Evolutionary conservation across 257 asterid species (phyloP).

Genomic region (Linderniella brevidens): DNA sequence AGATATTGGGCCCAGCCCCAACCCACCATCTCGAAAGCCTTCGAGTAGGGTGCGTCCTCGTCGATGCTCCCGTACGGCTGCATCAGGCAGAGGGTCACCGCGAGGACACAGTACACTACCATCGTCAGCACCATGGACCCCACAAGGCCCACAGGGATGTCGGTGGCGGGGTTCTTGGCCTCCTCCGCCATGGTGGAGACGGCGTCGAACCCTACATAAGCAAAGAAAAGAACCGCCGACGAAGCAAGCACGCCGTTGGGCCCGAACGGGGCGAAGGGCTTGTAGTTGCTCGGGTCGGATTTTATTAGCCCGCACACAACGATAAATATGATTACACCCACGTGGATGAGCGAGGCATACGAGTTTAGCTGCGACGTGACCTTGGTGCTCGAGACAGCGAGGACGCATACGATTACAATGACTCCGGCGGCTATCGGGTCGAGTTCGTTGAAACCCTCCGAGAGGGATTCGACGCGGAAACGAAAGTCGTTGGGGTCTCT

Average conservation of each 20-base stretch:
- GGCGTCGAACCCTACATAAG: slow-evolving; percentile 46
- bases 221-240: slow-evolving; percentile 39
- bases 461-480: slow-evolving; percentile 15
- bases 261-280: slow-evolving; percentile 22
- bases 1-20: slow-evolving; percentile 48
- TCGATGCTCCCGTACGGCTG: slow-evolving; percentile 22
- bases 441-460: slow-evolving; percentile 24
- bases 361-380: slow-evolving; percentile 46
- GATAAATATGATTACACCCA: slow-evolving; percentile 33
- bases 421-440: slow-evolving; percentile 36
- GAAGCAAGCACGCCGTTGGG: slow-evolving; percentile 34
- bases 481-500: slow-evolving; percentile 22
- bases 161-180: slow-evolving; percentile 31
- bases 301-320: slow-evolving; percentile 28
- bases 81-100: slow-evolving; percentile 35
- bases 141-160: slow-evolving; percentile 45
- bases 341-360: slow-evolving; percentile 38
- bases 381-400: slow-evolving; percentile 38
- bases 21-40: slow-evolving; percentile 28
- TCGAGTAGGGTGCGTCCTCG: slow-evolving; percentile 25
- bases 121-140: slow-evolving; percentile 47
- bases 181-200: slow-evolving; percentile 63
- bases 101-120: slow-evolving; percentile 25
- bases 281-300: slow-evolving; percentile 28
- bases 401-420: slow-evolving; percentile 14